phyloP scores from a whole-genome alignment of 352 stramenopile species.

The Phytophthora hibernalis region DNA sequence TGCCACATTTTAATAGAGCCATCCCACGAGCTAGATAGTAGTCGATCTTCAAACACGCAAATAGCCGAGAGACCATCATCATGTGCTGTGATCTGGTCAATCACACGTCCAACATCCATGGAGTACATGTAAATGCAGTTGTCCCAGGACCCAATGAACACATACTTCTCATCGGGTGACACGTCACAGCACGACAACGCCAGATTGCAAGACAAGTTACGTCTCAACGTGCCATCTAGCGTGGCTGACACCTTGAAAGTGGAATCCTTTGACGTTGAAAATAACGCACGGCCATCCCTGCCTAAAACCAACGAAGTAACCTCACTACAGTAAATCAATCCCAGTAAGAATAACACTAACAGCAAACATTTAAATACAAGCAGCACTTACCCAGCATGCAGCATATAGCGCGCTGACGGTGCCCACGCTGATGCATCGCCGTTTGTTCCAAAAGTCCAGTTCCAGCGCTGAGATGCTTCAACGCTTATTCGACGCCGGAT shows the following conservation, averaged over 20 bases:
- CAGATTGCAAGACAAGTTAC: conserved; percentile 79
- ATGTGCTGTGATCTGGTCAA: conserved; percentile 84
- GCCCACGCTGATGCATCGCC: conserved; percentile 66
- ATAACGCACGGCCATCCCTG: conserved; percentile 67
- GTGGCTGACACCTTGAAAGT: conserved; percentile 83
- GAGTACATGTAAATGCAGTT: conserved; percentile 91
- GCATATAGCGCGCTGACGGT: conserved; percentile 67
- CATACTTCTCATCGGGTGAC: conserved; percentile 82
- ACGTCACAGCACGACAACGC: conserved; percentile 83
- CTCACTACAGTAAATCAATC: conserved; percentile 43
- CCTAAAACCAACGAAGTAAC: conserved; percentile 74
- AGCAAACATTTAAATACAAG: background rate
- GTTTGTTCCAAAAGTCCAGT: conserved; percentile 67
- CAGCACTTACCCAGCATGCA: conserved; percentile 71
- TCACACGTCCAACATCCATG: conserved; percentile 79
- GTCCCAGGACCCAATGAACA: conserved; percentile 87
- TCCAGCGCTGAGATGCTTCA: conserved; percentile 70
- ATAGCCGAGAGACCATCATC: conserved; percentile 81
- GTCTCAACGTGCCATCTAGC: conserved; percentile 63
- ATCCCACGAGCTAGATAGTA: conserved; percentile 81
- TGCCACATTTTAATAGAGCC: conserved; percentile 86
- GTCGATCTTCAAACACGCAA: conserved; percentile 77
- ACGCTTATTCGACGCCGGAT: conserved; percentile 79
- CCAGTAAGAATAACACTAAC: background rate
- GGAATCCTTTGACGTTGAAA: conserved; percentile 78